These are phyloP conservation scores for Mariannaea sp. DNA, from an alignment of 2,329 filamentous ascomycete species.

Conservation along the genomic window DNA sequence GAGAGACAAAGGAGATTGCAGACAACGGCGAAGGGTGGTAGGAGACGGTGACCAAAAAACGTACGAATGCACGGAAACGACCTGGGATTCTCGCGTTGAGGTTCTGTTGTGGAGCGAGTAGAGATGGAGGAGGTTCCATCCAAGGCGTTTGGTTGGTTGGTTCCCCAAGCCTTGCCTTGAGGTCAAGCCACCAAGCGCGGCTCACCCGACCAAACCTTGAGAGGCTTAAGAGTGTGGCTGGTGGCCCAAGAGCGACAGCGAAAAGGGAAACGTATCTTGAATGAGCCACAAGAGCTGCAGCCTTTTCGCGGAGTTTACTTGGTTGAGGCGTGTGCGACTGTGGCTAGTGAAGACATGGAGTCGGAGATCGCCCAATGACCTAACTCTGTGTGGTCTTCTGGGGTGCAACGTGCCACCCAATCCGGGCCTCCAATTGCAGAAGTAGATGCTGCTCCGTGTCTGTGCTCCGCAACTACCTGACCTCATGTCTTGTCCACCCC, in stretches of 20 bases:
- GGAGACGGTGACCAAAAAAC: slow-evolving; percentile 18
- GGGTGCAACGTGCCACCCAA: slow-evolving; percentile 3
- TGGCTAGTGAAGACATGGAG: not conserved
- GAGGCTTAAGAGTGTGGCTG: slow-evolving; percentile 28
- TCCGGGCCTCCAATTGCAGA: slow-evolving; percentile 9
- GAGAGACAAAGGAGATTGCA: too few relatives aligned
- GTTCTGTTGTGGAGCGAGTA: slow-evolving; percentile 18
- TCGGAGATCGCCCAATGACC: not conserved
- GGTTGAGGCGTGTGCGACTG: not conserved
- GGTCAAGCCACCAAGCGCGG: slow-evolving; percentile 28
- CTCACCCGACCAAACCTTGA: slow-evolving; percentile 21
- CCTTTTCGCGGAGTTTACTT: not conserved
- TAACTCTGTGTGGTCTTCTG: not conserved
- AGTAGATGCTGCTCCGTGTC: not conserved
- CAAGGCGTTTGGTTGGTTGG: slow-evolving; percentile 16
- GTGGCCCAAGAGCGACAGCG: slow-evolving; percentile 14
- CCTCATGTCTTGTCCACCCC: not conserved
- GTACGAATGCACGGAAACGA: slow-evolving; percentile 17
- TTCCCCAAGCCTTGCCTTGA: not conserved
- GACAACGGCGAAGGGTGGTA: not conserved
- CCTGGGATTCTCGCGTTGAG: slow-evolving; percentile 15
- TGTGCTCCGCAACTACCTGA: too few relatives aligned
- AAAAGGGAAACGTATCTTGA: not conserved
- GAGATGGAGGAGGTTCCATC: slow-evolving; percentile 10
- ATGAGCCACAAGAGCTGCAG: not conserved